These are phyloP conservation scores for Blyttiomyces sp. DNA, from an alignment of 371 early-diverging fungal genomes.

Conservation along the genomic window DNA sequence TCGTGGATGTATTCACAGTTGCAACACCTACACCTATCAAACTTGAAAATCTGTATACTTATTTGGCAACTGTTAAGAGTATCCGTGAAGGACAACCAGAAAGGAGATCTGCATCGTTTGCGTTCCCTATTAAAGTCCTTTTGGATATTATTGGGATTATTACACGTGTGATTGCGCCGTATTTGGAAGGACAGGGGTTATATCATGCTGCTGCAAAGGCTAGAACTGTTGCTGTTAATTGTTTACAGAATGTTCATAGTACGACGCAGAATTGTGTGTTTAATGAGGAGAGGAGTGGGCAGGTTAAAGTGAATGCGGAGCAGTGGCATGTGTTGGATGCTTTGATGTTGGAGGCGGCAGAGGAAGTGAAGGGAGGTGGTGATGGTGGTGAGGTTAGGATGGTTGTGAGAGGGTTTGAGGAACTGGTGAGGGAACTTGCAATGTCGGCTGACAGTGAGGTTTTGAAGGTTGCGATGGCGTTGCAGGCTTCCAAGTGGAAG, in stretches of 20 bases:
- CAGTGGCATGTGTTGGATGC: no score
- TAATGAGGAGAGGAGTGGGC: no score
- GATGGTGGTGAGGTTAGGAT: not conserved
- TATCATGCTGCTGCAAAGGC: not conserved
- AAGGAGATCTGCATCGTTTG: not conserved
- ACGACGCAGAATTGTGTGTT: no score
- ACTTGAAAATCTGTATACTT: no score
- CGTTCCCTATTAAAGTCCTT: not conserved
- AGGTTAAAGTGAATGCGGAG: no score
- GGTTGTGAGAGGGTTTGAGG: not conserved
- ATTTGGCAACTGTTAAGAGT: no score
- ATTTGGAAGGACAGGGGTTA: not conserved
- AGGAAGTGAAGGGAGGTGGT: no score
- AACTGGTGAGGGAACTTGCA: conserved; percentile 1
- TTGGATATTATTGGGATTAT: not conserved
- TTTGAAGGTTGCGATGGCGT: not conserved
- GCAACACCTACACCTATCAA: no score
- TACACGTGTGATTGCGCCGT: not conserved
- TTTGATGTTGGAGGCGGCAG: no score
- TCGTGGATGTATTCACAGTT: no score
- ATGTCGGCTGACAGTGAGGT: not conserved
- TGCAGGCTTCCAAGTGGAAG: not conserved
- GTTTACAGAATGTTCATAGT: no score
- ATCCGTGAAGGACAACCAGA: not conserved
- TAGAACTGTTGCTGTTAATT: not conserved